Evolutionary conservation across 2,329 filamentous ascomycete species (phyloP).

Genomic region (Samsoniella hepiali): DNA sequence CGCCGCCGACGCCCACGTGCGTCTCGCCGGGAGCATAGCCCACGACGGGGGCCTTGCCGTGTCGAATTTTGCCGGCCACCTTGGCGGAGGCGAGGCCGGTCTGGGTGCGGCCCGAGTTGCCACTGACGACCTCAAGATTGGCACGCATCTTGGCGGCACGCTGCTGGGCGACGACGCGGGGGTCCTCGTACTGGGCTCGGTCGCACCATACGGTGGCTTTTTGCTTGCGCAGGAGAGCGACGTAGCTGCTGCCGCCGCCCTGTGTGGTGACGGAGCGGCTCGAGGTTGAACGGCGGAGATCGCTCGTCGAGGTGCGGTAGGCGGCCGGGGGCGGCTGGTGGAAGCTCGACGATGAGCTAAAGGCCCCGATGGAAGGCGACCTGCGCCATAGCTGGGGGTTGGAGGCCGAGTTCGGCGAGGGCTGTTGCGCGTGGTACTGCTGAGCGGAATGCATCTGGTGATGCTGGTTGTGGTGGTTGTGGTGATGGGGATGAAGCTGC

Average conservation of each 20-base stretch:
- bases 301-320: slow-evolving; percentile 52
- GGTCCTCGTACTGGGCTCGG: slow-evolving; percentile 87
- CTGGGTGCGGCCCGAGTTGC: slow-evolving; percentile 49
- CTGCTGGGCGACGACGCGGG: slow-evolving; percentile 76
- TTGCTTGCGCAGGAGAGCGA: slow-evolving; percentile 92
- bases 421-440: slow-evolving; percentile 32
- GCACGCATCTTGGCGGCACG: slow-evolving; percentile 84
- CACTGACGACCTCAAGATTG: slow-evolving; percentile 71
- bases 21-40: slow-evolving; percentile 77
- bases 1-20: slow-evolving; percentile 70
- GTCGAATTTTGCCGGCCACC: slow-evolving; percentile 82
- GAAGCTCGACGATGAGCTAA: slow-evolving; percentile 68
- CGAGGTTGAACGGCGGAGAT: slow-evolving; percentile 74
- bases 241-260: slow-evolving; percentile 63
- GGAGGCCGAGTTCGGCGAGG: slow-evolving; percentile 30
- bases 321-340: slow-evolving; percentile 56
- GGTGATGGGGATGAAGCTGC: slow-evolving; percentile 6
- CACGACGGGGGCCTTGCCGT: slow-evolving; percentile 74
- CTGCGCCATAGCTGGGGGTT: slow-evolving; percentile 45
- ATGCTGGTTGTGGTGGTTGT: slow-evolving; percentile 1
- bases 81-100: slow-evolving; percentile 61
- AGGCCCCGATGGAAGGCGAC: slow-evolving; percentile 64
- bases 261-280: slow-evolving; percentile 63
- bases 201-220: slow-evolving; percentile 99
- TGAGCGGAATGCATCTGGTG: slow-evolving; percentile 12